phyloP scores from a whole-genome alignment of 352 stramenopile species.

The Phytophthora hybrid region DNA sequence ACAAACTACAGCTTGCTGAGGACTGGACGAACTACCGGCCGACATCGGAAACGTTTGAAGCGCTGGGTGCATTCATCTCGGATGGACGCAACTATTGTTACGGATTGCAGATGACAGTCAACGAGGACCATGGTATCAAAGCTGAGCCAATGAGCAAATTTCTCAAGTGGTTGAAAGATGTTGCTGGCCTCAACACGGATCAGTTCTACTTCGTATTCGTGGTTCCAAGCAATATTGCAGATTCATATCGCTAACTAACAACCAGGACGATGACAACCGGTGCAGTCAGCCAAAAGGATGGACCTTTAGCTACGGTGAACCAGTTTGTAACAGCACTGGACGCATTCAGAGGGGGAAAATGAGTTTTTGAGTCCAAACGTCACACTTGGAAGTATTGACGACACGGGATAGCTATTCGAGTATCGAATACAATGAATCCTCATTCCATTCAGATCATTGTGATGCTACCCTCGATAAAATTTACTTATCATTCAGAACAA shows the following conservation, averaged over 20 bases:
- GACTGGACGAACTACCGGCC: neutral
- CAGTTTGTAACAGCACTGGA: no score
- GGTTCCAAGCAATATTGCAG: slow-evolving; percentile 16
- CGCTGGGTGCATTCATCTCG: slow-evolving; percentile 15
- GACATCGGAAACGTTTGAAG: slow-evolving; percentile 10
- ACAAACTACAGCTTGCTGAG: neutral
- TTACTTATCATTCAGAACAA: no score
- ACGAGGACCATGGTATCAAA: slow-evolving; percentile 9
- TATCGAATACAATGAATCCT: no score
- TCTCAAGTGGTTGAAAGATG: slow-evolving; percentile 14
- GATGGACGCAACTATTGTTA: neutral
- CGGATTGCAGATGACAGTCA: slow-evolving; percentile 6
- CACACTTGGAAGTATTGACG: no score
- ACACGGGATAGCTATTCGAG: no score
- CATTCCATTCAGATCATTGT: no score
- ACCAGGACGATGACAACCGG: neutral
- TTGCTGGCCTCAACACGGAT: slow-evolving; percentile 9
- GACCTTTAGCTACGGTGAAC: no score
- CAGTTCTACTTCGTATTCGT: slow-evolving; percentile 17
- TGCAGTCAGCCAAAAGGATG: no score
- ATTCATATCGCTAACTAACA: slow-evolving; percentile 15
- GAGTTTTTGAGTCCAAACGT: no score
- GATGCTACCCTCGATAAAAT: no score
- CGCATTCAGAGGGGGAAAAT: no score
- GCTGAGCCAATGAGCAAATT: slow-evolving; percentile 13